Percentiles rank a stretch among this genome's conserved stretches.
phyloP scores from a whole-genome alignment of 257 asterid genomes.

The Linaria vulgaris region DNA sequence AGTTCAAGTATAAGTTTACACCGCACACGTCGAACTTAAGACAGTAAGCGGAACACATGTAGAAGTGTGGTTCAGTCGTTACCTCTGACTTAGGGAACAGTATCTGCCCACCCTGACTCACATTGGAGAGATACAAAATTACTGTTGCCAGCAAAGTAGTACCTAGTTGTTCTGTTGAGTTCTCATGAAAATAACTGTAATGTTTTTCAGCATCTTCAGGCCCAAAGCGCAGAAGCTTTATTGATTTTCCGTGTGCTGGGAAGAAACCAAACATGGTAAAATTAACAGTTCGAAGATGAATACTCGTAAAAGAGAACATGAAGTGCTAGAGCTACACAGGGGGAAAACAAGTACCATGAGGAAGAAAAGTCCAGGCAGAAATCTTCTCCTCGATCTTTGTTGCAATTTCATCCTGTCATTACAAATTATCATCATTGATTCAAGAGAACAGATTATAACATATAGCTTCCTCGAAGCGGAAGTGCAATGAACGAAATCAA shows the following conservation, averaged over 20 bases:
- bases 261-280: constrained; percentile 5
- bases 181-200: constrained; percentile 38
- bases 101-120: constrained; percentile 68
- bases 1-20: constrained; percentile 13
- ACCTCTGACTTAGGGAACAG: constrained; percentile 70
- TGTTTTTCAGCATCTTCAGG: constrained; percentile 43
- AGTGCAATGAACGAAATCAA: not conserved
- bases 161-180: constrained; percentile 32
- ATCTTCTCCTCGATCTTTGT: constrained; percentile 69
- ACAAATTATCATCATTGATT: constrained; percentile 18
- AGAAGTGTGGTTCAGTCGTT: constrained; percentile 5
- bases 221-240: constrained; percentile 48
- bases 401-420: constrained; percentile 57
- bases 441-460: constrained; percentile 10
- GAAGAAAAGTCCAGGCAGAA: constrained; percentile 91
- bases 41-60: not conserved
- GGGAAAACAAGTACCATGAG: constrained; percentile 49
- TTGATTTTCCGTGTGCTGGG: constrained; percentile 59
- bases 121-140: constrained; percentile 71
- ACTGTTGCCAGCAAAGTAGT: constrained; percentile 72
- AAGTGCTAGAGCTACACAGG: constrained; percentile 8
- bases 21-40: not conserved
- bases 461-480: constrained; percentile 9
- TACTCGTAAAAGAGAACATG: not conserved
- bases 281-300: constrained; percentile 7